These are phyloP conservation scores for Tolypocladium amazonense DNA, from an alignment of 2,329 filamentous ascomycete species.

Conservation along the genomic window DNA sequence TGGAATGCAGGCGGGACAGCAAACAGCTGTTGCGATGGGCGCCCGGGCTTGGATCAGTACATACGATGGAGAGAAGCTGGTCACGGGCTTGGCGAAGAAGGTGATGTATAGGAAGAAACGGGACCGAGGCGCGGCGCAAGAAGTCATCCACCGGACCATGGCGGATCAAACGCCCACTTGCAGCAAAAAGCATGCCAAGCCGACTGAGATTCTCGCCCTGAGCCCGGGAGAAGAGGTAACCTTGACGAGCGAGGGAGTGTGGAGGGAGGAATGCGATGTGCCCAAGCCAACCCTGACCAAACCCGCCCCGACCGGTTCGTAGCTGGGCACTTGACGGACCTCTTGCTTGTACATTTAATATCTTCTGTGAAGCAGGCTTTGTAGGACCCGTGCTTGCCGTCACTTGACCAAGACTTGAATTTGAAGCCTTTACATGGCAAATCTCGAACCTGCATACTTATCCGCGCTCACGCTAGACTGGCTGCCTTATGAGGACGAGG, in stretches of 20 bases:
- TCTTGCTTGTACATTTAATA: neutral
- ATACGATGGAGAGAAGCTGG: slow-evolving; percentile 47
- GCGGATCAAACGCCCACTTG: slow-evolving; percentile 5
- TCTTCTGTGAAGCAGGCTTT: neutral
- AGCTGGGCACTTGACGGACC: neutral
- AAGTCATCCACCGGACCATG: slow-evolving; percentile 12
- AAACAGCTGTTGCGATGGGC: slow-evolving; percentile 41
- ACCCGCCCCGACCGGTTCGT: neutral
- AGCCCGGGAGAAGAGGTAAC: slow-evolving; percentile 30
- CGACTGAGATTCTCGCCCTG: slow-evolving; percentile 31
- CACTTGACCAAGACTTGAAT: neutral
- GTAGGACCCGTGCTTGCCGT: neutral
- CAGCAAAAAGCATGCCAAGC: slow-evolving; percentile 4
- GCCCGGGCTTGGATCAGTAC: slow-evolving; percentile 50
- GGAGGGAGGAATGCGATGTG: slow-evolving; percentile 4
- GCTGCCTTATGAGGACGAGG: neutral
- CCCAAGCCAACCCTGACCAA: neutral
- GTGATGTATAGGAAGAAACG: slow-evolving; percentile 37
- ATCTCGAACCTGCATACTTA: neutral
- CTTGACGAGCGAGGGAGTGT: slow-evolving; percentile 28
- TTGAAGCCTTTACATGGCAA: neutral
- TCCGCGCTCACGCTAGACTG: neutral
- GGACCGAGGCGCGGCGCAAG: slow-evolving; percentile 32
- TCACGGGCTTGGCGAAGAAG: slow-evolving; percentile 38
- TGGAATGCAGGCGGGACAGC: slow-evolving; percentile 45